Evolutionary conservation across 2,329 filamentous ascomycete genomes (phyloP), one percentile per base, ranked within the genome.

Genomic region (Blastomyces silverae): DNA sequence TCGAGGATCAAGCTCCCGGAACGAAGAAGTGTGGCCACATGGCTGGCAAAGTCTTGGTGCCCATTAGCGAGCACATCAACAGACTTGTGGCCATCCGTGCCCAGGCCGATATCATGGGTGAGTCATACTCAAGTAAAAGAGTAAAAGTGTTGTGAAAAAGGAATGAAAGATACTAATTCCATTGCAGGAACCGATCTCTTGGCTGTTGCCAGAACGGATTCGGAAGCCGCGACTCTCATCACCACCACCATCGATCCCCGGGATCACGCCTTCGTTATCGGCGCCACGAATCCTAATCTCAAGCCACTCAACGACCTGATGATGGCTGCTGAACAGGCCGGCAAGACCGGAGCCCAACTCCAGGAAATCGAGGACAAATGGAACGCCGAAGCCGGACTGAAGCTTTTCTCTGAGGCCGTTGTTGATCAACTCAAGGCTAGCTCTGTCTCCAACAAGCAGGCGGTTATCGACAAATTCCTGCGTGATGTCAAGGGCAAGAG

Each of bases 11-110:
- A 80, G 93, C 94, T 3, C 93, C 94, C 2, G 94, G 94, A 64
- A 97, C 94, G 61, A 99, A 99, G 86, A 99, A 99, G 85, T 99
- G 94, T 78, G 94, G 94, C 68, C 94, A 97, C 81, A 97, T 97
- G 94, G 94, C 94, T 70, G 94, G 94, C 74, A 97, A 97, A 82
- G 94, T 97, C 55, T 83, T 99, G 66, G 94, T 99, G 62, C 94
- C 94, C 61, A 95, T 97, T 75, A 90, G 87, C 79, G 94, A 99
- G 82, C 94, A 99, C 82, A 97, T 97, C 81, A 97, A 97, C 82
- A 89, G 94, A 64, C 84, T 99, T 64, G 92, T 99, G 61, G 92
- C 94, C 71, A 97, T 99, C 77, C 89, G 94, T 66, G 93, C 94
- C 4, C 94, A 99, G 80, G 93, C 94, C 71, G 94, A 99, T 76